phyloP scores from a whole-genome alignment of 2,329 filamentous ascomycete species.

The Neonectria coccinea region DNA sequence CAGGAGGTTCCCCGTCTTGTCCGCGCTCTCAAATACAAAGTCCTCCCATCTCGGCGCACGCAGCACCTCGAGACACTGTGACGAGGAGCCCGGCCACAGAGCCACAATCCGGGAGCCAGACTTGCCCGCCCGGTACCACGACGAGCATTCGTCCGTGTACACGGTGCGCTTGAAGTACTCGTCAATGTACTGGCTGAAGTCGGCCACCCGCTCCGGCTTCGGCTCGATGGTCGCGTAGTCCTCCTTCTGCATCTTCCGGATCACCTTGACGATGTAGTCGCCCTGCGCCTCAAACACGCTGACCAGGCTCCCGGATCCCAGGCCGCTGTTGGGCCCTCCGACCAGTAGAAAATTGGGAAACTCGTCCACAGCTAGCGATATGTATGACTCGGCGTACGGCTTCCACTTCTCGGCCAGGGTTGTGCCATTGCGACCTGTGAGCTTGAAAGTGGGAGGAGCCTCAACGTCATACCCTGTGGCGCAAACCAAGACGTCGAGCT shows the following conservation, averaged over 20 bases:
- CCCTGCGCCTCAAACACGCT: conserved; percentile 61
- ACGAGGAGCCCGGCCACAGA: conserved; percentile 28
- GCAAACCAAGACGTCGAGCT: conserved; percentile 25
- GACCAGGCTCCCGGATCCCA: conserved; percentile 60
- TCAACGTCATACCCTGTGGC: conserved; percentile 28
- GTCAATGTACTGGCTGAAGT: conserved; percentile 27
- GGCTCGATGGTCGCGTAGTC: conserved; percentile 32
- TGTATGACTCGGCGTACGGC: conserved; percentile 55
- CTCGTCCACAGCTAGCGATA: conserved; percentile 58
- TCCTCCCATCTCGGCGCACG: conserved; percentile 30
- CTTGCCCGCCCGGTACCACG: conserved; percentile 23
- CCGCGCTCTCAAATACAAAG: conserved; percentile 15
- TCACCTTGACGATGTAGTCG: conserved; percentile 41
- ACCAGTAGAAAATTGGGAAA: conserved; percentile 65
- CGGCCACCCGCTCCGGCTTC: conserved; percentile 13
- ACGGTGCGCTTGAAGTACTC: conserved; percentile 34
- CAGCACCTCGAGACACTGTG: conserved; percentile 26
- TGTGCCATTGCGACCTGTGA: conserved; percentile 53
- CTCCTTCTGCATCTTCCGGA: conserved; percentile 42
- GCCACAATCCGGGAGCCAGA: conserved; percentile 12
- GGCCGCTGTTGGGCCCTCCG: conserved; percentile 61
- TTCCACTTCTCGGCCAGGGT: conserved; percentile 55
- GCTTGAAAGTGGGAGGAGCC: conserved; percentile 45
- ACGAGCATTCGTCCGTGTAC: conserved; percentile 29
- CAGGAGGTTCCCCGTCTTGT: conserved; percentile 15